A percentile compares a stretch with the other conserved stretches of the same genome.
Conservation (phyloP, 129 eudicot species). For the Lactuca sativa region DNA sequence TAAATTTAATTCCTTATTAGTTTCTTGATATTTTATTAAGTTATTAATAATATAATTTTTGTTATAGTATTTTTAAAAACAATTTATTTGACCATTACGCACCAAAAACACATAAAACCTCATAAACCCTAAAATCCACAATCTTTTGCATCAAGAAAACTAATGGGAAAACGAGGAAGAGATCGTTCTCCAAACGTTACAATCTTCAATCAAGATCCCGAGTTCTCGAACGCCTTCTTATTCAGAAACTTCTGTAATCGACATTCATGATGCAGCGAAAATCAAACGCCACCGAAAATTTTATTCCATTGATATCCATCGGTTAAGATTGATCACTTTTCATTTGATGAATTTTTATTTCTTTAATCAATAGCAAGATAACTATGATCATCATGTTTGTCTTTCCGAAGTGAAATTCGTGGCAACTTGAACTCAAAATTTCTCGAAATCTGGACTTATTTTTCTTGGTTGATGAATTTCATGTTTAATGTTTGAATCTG, state of each 20-base stretch:
- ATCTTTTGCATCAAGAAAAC: not conserved
- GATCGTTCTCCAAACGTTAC: constrained; percentile 19
- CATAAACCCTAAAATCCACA: not conserved
- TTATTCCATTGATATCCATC: not conserved
- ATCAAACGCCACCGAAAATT: not conserved
- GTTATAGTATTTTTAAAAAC: no score
- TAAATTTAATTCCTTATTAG: no score
- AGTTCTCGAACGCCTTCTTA: constrained; percentile 8
- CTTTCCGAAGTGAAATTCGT: not conserved
- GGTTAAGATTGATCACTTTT: not conserved
- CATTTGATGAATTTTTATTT: not conserved
- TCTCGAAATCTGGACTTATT: not conserved
- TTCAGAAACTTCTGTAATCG: not conserved
- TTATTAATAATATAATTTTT: no score
- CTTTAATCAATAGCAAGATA: not conserved
- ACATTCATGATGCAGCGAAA: not conserved
- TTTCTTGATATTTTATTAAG: no score
- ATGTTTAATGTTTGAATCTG: not conserved
- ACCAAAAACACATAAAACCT: not conserved
- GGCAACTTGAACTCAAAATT: not conserved
- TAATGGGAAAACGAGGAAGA: constrained; percentile 18
- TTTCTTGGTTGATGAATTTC: not conserved
- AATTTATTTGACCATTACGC: no score
- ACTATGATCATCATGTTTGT: not conserved
- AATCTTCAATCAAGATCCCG: constrained; percentile 20